Evolutionary conservation across 805 yeast species (phyloP).

Genomic region (Kuraishia hungarica): DNA sequence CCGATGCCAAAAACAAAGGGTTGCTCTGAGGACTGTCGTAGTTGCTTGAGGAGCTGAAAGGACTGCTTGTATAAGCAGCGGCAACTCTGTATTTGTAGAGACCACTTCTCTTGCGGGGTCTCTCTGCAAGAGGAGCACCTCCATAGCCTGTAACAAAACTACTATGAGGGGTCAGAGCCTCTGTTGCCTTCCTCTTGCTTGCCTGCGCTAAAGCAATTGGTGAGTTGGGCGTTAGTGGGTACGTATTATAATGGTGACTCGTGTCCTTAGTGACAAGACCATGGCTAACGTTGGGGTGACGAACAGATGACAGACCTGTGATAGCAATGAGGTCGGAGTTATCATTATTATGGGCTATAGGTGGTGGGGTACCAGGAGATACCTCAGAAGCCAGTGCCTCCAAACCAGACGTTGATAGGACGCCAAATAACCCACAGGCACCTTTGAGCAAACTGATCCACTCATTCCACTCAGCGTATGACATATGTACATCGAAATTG

Average conservation of each 20-base stretch:
- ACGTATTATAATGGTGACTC: neutral
- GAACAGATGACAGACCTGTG: neutral
- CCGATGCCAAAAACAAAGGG: neutral
- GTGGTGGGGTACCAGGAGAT: neutral
- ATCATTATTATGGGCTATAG: neutral
- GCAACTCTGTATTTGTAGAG: neutral
- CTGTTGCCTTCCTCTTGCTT: neutral
- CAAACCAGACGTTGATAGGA: slow-evolving; percentile 20
- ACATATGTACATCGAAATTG: neutral
- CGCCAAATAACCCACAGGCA: neutral
- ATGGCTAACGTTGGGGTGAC: neutral
- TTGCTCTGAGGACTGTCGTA: neutral
- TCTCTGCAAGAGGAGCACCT: neutral
- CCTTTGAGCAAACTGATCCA: neutral
- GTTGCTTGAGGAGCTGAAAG: neutral
- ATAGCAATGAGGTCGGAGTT: neutral
- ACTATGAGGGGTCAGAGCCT: neutral
- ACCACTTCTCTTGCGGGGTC: neutral
- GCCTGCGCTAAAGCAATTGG: neutral
- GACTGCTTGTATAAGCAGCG: neutral
- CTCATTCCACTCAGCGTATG: neutral
- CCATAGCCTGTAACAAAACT: neutral
- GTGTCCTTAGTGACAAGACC: neutral
- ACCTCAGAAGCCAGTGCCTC: neutral
- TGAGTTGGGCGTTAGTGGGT: neutral